Evolutionary conservation across 306 rosid genomes (phyloP).

Genomic region (Quercus cerris): DNA sequence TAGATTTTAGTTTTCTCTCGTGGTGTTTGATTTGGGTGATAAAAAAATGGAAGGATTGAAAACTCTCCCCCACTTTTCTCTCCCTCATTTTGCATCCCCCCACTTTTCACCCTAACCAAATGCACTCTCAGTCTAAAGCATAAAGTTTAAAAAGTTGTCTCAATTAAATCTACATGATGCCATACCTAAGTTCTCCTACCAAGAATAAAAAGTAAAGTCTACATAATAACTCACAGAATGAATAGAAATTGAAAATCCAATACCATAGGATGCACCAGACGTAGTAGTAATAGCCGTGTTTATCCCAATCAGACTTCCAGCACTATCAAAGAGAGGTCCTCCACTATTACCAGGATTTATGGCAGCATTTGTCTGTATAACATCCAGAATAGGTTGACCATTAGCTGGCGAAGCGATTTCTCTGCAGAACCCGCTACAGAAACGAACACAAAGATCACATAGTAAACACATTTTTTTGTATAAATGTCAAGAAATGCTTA

Average conservation of each 20-base stretch:
- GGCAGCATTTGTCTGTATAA: constrained; percentile 98
- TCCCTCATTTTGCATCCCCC: too few species aligned
- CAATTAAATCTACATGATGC: not conserved
- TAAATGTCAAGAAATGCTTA: not conserved
- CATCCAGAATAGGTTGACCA: constrained; percentile 97
- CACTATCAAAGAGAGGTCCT: constrained; percentile 95
- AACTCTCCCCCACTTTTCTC: too few species aligned
- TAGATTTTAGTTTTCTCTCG: too few species aligned
- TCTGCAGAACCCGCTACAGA: constrained; percentile 76
- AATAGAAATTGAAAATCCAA: constrained; percentile 96
- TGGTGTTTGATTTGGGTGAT: too few species aligned
- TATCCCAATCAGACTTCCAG: constrained; percentile 91
- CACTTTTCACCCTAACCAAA: too few species aligned
- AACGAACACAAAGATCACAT: constrained; percentile 18
- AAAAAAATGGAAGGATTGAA: too few species aligned
- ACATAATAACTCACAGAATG: constrained; percentile 66
- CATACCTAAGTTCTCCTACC: not conserved
- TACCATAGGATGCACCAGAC: constrained; percentile 92
- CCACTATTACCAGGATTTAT: constrained; percentile 98
- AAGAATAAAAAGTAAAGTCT: not conserved
- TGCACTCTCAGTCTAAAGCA: not conserved
- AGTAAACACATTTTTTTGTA: not conserved
- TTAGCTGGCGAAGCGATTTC: constrained; percentile 98
- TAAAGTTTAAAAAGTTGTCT: not conserved
- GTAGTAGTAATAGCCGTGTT: constrained; percentile 94